phyloP scores from a whole-genome alignment of 805 yeast genomes.

The Huiozyma naganishii region DNA sequence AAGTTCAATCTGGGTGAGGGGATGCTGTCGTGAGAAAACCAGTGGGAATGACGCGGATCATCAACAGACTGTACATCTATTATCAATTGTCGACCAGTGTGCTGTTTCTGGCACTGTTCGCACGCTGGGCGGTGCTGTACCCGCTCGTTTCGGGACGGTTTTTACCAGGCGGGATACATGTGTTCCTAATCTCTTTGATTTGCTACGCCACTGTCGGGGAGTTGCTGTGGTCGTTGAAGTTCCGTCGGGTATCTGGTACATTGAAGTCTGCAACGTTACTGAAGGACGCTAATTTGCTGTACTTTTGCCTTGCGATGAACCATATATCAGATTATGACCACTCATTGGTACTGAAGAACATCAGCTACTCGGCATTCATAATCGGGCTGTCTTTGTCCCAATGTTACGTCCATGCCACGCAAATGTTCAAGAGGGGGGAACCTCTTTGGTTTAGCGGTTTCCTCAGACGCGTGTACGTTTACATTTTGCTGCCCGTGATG shows the following conservation, averaged over 20 bases:
- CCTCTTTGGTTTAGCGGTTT: conserved; percentile 1
- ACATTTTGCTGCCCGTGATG: conserved; percentile 15
- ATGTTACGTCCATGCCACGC: conserved; percentile 20
- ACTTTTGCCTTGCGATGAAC: conserved; percentile 20
- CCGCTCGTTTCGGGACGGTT: conserved; percentile 58
- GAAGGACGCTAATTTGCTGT: conserved; percentile 21
- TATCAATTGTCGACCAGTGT: conserved; percentile 19
- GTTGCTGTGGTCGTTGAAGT: conserved; percentile 17
- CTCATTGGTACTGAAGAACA: conserved; percentile 22
- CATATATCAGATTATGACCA: conserved; percentile 26
- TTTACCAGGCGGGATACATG: conserved; percentile 64
- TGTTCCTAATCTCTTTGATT: conserved; percentile 34
- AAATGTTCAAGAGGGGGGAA: conserved; percentile 14
- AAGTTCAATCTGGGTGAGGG: too few relatives aligned
- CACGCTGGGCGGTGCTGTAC: conserved; percentile 40
- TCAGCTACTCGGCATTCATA: conserved; percentile 23
- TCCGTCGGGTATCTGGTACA: conserved; percentile 13
- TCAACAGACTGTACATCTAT: conserved; percentile 18
- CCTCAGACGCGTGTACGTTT: conserved; percentile 15
- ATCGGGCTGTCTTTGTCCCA: conserved; percentile 18
- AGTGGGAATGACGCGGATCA: not conserved
- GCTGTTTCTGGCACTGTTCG: conserved; percentile 21
- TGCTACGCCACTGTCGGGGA: conserved; percentile 14
- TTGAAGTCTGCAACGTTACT: conserved; percentile 11
- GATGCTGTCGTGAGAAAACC: not conserved